Conservation (phyloP, 1,139 yeast species). For the Geotrichum siamense region DNA sequence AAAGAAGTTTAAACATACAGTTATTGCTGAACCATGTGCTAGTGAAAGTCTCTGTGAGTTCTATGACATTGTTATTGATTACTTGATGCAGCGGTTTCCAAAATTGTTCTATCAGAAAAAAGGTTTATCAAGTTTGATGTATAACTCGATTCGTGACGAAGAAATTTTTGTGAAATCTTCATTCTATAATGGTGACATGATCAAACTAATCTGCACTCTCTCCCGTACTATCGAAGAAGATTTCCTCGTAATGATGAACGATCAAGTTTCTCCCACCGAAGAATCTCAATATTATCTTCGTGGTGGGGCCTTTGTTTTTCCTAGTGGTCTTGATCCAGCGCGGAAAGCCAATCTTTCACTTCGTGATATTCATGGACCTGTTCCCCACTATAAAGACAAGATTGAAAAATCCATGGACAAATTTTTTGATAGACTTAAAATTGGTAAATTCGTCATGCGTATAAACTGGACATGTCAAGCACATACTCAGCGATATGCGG, state of each 20-base stretch:
- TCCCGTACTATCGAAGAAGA: conserved; percentile 59
- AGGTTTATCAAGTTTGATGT: conserved; percentile 21
- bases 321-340: conserved; percentile 66
- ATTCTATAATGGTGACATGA: conserved; percentile 23
- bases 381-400: conserved; percentile 52
- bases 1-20: conserved; percentile 39
- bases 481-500: conserved; percentile 46
- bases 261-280: conserved; percentile 33
- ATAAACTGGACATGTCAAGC: conserved; percentile 59
- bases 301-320: conserved; percentile 61
- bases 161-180: conserved; percentile 34
- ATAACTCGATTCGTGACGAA: conserved; percentile 42
- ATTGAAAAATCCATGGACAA: conserved; percentile 55
- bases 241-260: conserved; percentile 48
- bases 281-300: conserved; percentile 43
- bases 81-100: conserved; percentile 53
- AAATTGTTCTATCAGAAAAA: conserved; percentile 41
- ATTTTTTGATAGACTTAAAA: conserved; percentile 45
- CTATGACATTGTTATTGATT: conserved; percentile 45
- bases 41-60: conserved; percentile 49
- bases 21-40: conserved; percentile 38
- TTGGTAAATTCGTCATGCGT: conserved; percentile 51
- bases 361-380: conserved; percentile 49
- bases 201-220: conserved; percentile 39
- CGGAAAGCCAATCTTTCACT: conserved; percentile 41